phyloP scores from a whole-genome alignment of 2,329 filamentous ascomycete genomes.

The Claviceps spartinae region DNA sequence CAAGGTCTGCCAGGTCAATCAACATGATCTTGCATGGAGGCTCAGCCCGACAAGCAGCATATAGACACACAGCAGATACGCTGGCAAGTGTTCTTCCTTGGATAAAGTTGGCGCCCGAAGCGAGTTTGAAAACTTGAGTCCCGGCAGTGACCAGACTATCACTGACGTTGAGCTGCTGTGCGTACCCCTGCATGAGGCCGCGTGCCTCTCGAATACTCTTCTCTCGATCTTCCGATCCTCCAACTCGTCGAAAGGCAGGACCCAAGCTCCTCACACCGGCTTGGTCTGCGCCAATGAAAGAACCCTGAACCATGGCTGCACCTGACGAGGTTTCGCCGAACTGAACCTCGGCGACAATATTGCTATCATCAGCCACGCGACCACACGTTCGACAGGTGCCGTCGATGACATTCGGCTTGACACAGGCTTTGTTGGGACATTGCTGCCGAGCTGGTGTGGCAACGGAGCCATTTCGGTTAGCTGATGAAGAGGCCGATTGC shows the following conservation, averaged over 20 bases:
- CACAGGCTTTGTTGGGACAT: constrained; percentile 47
- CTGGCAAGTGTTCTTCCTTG: constrained; percentile 75
- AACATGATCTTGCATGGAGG: constrained; percentile 77
- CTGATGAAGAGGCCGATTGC: constrained; percentile 14
- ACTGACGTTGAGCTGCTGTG: constrained; percentile 43
- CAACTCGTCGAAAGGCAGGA: constrained; percentile 46
- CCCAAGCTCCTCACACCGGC: constrained; percentile 59
- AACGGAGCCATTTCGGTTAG: constrained; percentile 18
- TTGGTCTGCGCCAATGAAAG: constrained; percentile 74
- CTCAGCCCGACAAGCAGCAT: constrained; percentile 71
- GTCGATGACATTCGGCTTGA: constrained; percentile 47
- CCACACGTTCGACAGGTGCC: constrained; percentile 74
- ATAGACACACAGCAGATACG: constrained; percentile 83
- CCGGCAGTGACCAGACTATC: constrained; percentile 52
- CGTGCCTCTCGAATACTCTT: constrained; percentile 45
- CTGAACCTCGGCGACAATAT: constrained; percentile 82
- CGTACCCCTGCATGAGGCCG: constrained; percentile 48
- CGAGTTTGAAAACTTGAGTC: constrained; percentile 63
- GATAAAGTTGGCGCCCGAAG: constrained; percentile 62
- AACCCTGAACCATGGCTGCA: constrained; percentile 81
- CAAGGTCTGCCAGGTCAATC: constrained; percentile 84
- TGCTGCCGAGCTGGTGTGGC: constrained; percentile 24
- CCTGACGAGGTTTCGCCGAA: constrained; percentile 82
- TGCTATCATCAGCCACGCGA: constrained; percentile 68
- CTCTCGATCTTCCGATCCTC: constrained; percentile 44